Evolutionary conservation across 352 stramenopile genomes (phyloP), one percentile per base, ranked within the genome.

Genomic region (Phytophthora sansomeana): DNA sequence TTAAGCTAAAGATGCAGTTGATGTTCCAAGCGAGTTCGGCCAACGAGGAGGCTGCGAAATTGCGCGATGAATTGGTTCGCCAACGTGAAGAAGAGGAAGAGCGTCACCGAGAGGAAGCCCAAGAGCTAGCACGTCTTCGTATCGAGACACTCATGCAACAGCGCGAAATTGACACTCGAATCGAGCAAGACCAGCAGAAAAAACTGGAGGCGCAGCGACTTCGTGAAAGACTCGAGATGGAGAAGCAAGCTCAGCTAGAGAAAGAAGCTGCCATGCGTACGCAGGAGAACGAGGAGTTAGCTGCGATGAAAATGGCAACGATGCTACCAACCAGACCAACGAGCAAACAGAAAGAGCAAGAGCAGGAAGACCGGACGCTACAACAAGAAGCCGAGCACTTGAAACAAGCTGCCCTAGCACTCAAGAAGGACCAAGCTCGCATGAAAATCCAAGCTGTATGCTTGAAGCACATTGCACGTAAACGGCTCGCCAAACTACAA

Each of bases 391-490:
- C 77, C 0, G 54, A 69, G 13, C 68, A 85, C 32, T 54, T 90
- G 21, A 60, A 84, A 30, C 60, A 60, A 10, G 81, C 81, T 3
- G 64, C 82, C 1, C 32, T 76, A 9, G 55, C 76, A 11, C 76
- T 91, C 39, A 69, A 81, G 1, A 68, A 68, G 11, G 79, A 92
- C 5, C 80, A 91, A 33, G 84, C 84, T 3, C 66, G 59, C n/a
- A 61, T 92, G 44, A 89, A 83, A 44, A 90, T 94, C 38, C 82
- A 90, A 44, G 77, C 69, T 2, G 62, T 81, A 10, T 89, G 81
- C 16, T 67, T 91, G 32, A 89, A 87, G 56, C 63, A 88, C 58
- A 44, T 77, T 3, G 69, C 72, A 3, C 71, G 65, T 21, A 70
- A 77, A 29, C 60, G 79, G 0, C 60, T 95, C 5, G 47, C 63